Conservation (phyloP, 2,329 filamentous ascomycete genomes). For the Aspergillus piperis region DNA sequence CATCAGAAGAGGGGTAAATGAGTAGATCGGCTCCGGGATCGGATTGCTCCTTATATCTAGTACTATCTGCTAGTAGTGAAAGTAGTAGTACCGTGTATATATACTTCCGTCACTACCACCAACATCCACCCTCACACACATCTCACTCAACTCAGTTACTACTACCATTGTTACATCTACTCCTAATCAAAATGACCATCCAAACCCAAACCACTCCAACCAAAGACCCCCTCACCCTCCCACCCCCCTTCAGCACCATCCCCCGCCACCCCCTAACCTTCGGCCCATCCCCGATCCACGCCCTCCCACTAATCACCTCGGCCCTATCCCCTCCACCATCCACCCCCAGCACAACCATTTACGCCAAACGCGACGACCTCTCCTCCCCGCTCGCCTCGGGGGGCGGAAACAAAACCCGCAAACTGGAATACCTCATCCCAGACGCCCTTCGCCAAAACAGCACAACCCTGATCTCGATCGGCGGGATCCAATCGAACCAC, state of each 20-base stretch:
- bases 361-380: conserved; percentile 72
- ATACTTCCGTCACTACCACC: not conserved
- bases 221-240: conserved; percentile 43
- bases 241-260: conserved; percentile 64
- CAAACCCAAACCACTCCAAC: not conserved
- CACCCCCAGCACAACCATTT: conserved; percentile 56
- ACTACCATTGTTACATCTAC: not conserved
- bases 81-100: not conserved
- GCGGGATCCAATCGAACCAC: conserved; percentile 70
- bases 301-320: conserved; percentile 64
- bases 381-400: conserved; percentile 68
- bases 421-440: conserved; percentile 68
- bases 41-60: not conserved
- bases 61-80: not conserved
- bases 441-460: conserved; percentile 60
- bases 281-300: conserved; percentile 68
- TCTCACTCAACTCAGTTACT: not conserved
- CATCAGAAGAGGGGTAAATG: conserved; percentile 1
- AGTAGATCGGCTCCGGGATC: not conserved
- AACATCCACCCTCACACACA: too few species aligned
- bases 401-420: conserved; percentile 70
- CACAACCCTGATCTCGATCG: conserved; percentile 66
- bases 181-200: not conserved
- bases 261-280: conserved; percentile 64
- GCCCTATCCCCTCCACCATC: conserved; percentile 51